phyloP scores from a whole-genome alignment of 768 basidiomycete species.

The Auricularia sp. region DNA sequence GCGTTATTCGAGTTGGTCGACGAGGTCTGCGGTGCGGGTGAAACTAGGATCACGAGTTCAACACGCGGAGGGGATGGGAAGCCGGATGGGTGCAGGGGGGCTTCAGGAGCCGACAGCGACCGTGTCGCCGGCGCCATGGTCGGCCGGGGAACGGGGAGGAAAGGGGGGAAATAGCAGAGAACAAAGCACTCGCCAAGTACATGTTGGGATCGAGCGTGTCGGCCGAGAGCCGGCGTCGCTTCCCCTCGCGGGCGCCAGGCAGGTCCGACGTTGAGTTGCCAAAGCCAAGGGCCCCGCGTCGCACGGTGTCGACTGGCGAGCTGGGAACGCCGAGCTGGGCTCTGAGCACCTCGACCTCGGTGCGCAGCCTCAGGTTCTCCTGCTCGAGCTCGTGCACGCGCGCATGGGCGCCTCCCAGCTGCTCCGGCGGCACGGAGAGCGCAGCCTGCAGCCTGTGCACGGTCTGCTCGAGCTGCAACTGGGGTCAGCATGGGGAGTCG shows the following conservation, averaged over 20 bases:
- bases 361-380: constrained; percentile 54
- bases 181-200: constrained; percentile 77
- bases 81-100: neutral
- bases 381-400: constrained; percentile 78
- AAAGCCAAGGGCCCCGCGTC: constrained; percentile 32
- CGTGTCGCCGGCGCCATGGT: neutral
- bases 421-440: constrained; percentile 61
- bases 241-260: constrained; percentile 61
- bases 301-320: constrained; percentile 41
- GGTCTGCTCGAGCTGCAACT: constrained; percentile 63
- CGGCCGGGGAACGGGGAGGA: neutral
- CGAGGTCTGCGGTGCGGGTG: neutral
- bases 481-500: neutral
- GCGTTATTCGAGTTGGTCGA: neutral
- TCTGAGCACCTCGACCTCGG: constrained; percentile 60
- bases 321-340: constrained; percentile 37
- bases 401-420: constrained; percentile 58
- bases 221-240: constrained; percentile 36
- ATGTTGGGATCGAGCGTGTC: constrained; percentile 40
- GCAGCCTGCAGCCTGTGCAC: constrained; percentile 76
- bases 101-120: neutral
- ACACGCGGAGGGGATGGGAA: neutral
- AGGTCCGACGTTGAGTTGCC: constrained; percentile 30
- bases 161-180: constrained; percentile 12
- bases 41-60: constrained; percentile 2